phyloP scores from a whole-genome alignment of 1,284 basidiomycete species.

The Ceratobasidium sp. region DNA sequence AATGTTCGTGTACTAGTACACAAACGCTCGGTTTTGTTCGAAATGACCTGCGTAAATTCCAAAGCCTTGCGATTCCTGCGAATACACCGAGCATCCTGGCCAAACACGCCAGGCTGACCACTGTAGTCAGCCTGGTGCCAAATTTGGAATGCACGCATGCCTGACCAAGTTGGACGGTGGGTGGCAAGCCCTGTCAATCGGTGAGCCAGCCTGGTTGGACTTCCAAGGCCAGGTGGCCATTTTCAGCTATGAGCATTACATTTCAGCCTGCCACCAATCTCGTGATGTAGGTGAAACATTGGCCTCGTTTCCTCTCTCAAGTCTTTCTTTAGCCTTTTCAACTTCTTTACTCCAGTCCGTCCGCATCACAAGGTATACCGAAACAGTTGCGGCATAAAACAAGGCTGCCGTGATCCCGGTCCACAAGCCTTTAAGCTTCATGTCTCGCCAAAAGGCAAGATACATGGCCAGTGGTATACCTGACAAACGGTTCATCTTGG shows the following conservation, averaged over 20 bases:
- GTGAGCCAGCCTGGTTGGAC: background rate
- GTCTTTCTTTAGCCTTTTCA: constrained; percentile 12
- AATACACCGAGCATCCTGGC: too few relatives aligned
- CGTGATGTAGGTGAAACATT: background rate
- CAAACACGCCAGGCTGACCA: too few relatives aligned
- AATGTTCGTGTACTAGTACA: too few relatives aligned
- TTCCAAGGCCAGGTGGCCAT: background rate
- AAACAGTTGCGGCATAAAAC: constrained; percentile 36
- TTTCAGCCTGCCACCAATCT: background rate
- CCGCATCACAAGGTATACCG: constrained; percentile 17
- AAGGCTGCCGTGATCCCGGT: constrained; percentile 29
- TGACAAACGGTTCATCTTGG: background rate
- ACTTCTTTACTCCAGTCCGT: constrained; percentile 30
- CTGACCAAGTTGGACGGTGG: background rate
- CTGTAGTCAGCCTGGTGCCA: background rate
- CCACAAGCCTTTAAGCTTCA: constrained; percentile 40
- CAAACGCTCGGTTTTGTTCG: too few relatives aligned
- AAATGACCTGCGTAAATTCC: too few relatives aligned
- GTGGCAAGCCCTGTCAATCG: background rate
- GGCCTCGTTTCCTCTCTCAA: background rate
- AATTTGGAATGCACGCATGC: background rate
- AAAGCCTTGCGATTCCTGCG: too few relatives aligned
- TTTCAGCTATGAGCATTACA: background rate
- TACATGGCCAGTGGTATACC: constrained; percentile 34
- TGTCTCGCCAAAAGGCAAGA: constrained; percentile 33